A percentile compares a stretch with the other conserved stretches of the same genome.
Evolutionary conservation across 2,329 filamentous ascomycete species (phyloP).

Genomic region (Xylariaceae sp.): DNA sequence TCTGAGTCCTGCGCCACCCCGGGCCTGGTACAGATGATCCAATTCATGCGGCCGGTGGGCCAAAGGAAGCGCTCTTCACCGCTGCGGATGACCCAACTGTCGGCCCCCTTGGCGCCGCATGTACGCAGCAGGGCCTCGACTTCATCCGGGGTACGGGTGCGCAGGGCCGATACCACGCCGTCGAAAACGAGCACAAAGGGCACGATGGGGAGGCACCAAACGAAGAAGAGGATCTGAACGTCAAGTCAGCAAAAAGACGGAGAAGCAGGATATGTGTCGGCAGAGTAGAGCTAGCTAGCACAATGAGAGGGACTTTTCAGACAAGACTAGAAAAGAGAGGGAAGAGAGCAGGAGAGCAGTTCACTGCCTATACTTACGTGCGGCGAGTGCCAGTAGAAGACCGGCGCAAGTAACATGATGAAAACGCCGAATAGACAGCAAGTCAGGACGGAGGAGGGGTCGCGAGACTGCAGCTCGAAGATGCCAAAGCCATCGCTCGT

Average conservation of each 20-base stretch:
- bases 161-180: slow-evolving; percentile 57
- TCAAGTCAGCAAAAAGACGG: slow-evolving; percentile 41
- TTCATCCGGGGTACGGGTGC: slow-evolving; percentile 61
- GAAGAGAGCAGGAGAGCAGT: too few species aligned
- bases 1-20: slow-evolving; percentile 1
- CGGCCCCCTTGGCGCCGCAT: slow-evolving; percentile 36
- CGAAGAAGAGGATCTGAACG: slow-evolving; percentile 59
- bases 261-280: too few species aligned
- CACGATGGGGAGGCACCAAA: slow-evolving; percentile 58
- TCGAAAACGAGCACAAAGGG: slow-evolving; percentile 63
- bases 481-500: slow-evolving; percentile 63
- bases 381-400: slow-evolving; percentile 1
- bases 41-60: slow-evolving; percentile 43
- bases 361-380: too few species aligned
- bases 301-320: too few species aligned
- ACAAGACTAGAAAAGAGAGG: too few species aligned
- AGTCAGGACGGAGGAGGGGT: slow-evolving; percentile 44
- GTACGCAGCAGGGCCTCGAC: slow-evolving; percentile 50
- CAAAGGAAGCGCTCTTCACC: slow-evolving; percentile 41
- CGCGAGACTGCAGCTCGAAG: slow-evolving; percentile 66
- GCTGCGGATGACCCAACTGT: slow-evolving; percentile 41
- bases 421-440: slow-evolving; percentile 39
- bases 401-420: not conserved
- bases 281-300: too few species aligned
- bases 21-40: slow-evolving; percentile 41